Evolutionary conservation across 2,329 filamentous ascomycete species (phyloP), one percentile per base, ranked within the genome.

Genomic region (Neofusicoccum sp.): DNA sequence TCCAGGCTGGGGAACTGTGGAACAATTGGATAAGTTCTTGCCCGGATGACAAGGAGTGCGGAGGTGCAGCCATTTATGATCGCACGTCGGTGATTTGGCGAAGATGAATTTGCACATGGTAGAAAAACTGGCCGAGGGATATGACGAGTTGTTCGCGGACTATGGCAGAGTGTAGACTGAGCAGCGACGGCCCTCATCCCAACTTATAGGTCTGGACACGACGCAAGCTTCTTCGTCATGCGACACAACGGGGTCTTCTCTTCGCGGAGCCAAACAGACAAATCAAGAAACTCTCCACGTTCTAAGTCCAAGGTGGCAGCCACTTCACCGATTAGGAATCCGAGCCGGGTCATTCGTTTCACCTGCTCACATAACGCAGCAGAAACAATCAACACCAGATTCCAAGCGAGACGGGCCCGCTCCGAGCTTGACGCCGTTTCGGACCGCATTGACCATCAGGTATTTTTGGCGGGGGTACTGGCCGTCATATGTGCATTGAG

Each of bases 41-140:
- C 72, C 69, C 33, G 71, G 72, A 4, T 69, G 71, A 68, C 83
- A 85, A 6, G 80, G 77, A 9, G 75, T 70, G 29, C 71, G 71
- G 66, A 84, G 78, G 29, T 75, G 77, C 59, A 83, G 70, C 81
- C 81, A 85, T 31, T 76, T 73, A 65, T 84, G 82, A 6, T 70
- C 69, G 69, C 83, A 84, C 50, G 73, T 76, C 4, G 72, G 71
- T 1, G 80, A 82, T 67, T 77, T 76, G 72, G 77, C 81, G 61
- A 77, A 74, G 11, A 75, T 75, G 33, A 77, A 78, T 31, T 73
- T 71, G 69, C 83, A 85, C 83, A 85, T 85, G 14, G 39, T n/a
- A n/a, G 9, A n/a, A 11, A 22, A 22, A 2, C 22, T 2, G 22
- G 22, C 22, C 22, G 22, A 22, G 22, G 22, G 22, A 22, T 22